A percentile compares a stretch with the other conserved stretches of the same genome.
phyloP scores from a whole-genome alignment of 345 rosid genomes.

The Murraya koenigii region DNA sequence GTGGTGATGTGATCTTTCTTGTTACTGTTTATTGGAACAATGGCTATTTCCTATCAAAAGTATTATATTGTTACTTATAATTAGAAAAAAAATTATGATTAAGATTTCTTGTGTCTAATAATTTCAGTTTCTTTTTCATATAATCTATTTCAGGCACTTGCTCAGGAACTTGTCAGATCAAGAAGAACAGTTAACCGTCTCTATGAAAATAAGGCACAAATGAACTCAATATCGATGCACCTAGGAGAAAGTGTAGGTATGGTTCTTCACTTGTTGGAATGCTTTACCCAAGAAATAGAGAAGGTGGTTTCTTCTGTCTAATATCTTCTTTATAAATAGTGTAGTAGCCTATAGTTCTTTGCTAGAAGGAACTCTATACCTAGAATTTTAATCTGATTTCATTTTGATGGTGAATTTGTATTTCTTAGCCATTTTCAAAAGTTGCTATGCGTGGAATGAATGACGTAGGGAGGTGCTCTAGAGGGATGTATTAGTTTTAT shows the following conservation, averaged over 20 bases:
- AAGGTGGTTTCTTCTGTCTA: not conserved
- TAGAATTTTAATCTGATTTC: not conserved
- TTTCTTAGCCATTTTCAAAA: not conserved
- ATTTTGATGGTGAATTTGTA: not conserved
- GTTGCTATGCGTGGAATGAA: not conserved
- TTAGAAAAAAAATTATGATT: not conserved
- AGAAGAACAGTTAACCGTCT: slow-evolving; percentile 81
- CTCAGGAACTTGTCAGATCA: slow-evolving; percentile 74
- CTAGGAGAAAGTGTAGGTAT: slow-evolving; percentile 96
- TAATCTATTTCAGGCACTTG: slow-evolving; percentile 62
- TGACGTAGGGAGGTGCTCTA: not conserved
- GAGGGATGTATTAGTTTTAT: not conserved
- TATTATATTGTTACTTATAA: not conserved
- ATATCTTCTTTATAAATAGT: not conserved
- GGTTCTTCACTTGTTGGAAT: slow-evolving; percentile 13
- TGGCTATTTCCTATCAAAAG: not conserved
- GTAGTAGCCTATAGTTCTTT: not conserved
- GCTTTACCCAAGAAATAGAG: not conserved
- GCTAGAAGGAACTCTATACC: not conserved
- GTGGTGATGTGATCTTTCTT: not conserved
- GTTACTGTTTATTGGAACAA: not conserved
- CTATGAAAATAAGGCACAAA: slow-evolving; percentile 85
- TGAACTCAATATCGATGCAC: slow-evolving; percentile 96
- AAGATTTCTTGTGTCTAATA: slow-evolving; percentile 7
- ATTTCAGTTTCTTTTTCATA: slow-evolving; percentile 2